phyloP scores from a whole-genome alignment of 345 rosid species.

The Camelina laxa region DNA sequence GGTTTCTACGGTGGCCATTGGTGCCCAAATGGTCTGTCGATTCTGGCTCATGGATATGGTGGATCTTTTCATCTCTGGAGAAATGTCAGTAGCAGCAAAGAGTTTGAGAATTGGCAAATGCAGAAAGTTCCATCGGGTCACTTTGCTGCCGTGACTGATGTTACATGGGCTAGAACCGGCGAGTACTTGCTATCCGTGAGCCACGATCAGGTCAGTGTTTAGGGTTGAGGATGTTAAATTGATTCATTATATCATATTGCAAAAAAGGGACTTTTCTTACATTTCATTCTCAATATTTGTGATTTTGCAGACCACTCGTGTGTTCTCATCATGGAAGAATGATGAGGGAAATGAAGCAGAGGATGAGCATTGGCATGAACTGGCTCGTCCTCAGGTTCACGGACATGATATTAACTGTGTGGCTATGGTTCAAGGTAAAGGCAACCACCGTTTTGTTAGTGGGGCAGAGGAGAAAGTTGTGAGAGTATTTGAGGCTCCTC shows the following conservation, averaged over 20 bases:
- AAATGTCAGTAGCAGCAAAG: constrained; percentile 57
- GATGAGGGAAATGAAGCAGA: constrained; percentile 42
- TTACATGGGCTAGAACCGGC: constrained; percentile 77
- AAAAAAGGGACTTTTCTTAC: not conserved
- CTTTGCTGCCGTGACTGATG: constrained; percentile 80
- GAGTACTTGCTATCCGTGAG: constrained; percentile 87
- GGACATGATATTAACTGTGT: constrained; percentile 94
- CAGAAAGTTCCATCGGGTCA: constrained; percentile 92
- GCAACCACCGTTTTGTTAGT: constrained; percentile 88
- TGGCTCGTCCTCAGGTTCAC: constrained; percentile 95
- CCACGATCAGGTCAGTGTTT: constrained; percentile 78
- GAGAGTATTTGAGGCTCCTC: constrained; percentile 90
- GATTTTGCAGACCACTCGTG: constrained; percentile 69
- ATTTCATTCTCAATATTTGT: not conserved
- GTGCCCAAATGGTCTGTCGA: constrained; percentile 69
- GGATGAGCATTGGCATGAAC: constrained; percentile 79
- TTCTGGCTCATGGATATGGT: constrained; percentile 94
- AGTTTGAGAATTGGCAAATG: constrained; percentile 82
- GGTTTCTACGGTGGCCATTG: constrained; percentile 99
- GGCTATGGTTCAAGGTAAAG: constrained; percentile 76
- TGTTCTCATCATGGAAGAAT: constrained; percentile 81
- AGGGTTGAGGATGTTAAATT: not conserved
- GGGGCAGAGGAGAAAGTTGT: constrained; percentile 99
- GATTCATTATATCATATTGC: not conserved
- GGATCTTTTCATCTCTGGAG: constrained; percentile 92